Conservation (phyloP, 2,329 filamentous ascomycete species). For the Ciborinia camelliae region DNA sequence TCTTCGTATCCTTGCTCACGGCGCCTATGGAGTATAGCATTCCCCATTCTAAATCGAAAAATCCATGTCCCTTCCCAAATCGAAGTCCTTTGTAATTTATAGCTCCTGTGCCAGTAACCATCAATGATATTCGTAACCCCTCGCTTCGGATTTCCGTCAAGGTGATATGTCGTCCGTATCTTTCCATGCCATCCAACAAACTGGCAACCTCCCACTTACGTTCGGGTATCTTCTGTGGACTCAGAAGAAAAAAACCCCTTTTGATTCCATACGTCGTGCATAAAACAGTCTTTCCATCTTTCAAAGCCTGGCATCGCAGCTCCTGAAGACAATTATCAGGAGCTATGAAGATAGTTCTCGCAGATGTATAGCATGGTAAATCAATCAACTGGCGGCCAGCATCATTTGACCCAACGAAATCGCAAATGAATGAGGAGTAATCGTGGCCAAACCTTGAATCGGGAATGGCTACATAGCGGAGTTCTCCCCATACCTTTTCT, state of each 20-base stretch:
- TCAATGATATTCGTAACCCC: constrained; percentile 37
- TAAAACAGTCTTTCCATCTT: constrained; percentile 42
- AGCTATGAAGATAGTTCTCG: constrained; percentile 41
- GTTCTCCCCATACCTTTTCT: constrained; percentile 37
- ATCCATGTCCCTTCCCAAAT: constrained; percentile 42
- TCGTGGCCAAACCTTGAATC: constrained; percentile 45
- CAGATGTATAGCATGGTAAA: constrained; percentile 37
- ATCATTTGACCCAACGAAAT: constrained; percentile 41
- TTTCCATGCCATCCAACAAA: constrained; percentile 46
- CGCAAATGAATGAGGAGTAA: constrained; percentile 44
- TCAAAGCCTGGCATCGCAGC: constrained; percentile 40
- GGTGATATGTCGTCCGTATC: constrained; percentile 38
- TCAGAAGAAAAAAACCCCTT: constrained; percentile 43
- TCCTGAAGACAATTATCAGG: constrained; percentile 46
- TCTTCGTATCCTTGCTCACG: constrained; percentile 32
- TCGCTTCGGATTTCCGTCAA: constrained; percentile 38
- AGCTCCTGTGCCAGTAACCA: constrained; percentile 42
- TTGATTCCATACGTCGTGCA: constrained; percentile 44
- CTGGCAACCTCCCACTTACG: constrained; percentile 38
- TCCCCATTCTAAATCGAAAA: constrained; percentile 45
- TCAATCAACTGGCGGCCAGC: constrained; percentile 38
- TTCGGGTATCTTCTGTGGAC: constrained; percentile 37
- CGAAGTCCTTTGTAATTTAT: constrained; percentile 41
- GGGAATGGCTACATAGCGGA: constrained; percentile 41
- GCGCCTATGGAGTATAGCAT: constrained; percentile 40